These are phyloP conservation scores for Lodderomyces metapsilosis DNA, from an alignment of 1,139 yeast species.

Conservation along the genomic window DNA sequence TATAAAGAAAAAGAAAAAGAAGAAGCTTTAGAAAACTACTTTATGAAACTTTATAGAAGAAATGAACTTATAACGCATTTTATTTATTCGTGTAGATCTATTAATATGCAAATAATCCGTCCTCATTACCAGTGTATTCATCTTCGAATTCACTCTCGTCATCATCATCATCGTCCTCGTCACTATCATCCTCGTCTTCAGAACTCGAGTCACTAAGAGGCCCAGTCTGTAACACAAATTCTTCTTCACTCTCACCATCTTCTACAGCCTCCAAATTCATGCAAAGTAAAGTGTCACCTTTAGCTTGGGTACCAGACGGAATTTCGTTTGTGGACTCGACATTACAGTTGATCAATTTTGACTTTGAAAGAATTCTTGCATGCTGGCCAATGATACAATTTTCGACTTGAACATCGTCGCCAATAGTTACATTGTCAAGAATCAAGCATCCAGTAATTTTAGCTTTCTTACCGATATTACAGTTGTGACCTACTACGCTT, in stretches of 20 bases:
- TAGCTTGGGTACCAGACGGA: constrained; percentile 57
- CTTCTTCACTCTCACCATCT: constrained; percentile 39
- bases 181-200: constrained; percentile 36
- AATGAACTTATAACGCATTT: not conserved
- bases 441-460: constrained; percentile 84
- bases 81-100: not conserved
- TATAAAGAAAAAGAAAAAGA: constrained; percentile 13
- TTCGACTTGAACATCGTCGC: constrained; percentile 83
- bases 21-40: not conserved
- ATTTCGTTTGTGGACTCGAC: constrained; percentile 80
- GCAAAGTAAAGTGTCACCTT: constrained; percentile 80
- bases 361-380: constrained; percentile 59
- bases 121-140: constrained; percentile 50
- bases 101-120: constrained; percentile 43
- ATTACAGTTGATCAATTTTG: constrained; percentile 71
- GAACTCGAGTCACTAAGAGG: constrained; percentile 20
- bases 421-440: constrained; percentile 67
- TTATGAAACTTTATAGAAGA: not conserved
- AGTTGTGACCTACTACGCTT: constrained; percentile 75
- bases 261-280: constrained; percentile 55
- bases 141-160: constrained; percentile 35
- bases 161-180: constrained; percentile 31
- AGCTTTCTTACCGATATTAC: constrained; percentile 81
- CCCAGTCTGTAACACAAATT: constrained; percentile 23
- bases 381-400: constrained; percentile 82